Evolutionary conservation across 441 rosid species (phyloP).

Genomic region (Geranium incanum): DNA sequence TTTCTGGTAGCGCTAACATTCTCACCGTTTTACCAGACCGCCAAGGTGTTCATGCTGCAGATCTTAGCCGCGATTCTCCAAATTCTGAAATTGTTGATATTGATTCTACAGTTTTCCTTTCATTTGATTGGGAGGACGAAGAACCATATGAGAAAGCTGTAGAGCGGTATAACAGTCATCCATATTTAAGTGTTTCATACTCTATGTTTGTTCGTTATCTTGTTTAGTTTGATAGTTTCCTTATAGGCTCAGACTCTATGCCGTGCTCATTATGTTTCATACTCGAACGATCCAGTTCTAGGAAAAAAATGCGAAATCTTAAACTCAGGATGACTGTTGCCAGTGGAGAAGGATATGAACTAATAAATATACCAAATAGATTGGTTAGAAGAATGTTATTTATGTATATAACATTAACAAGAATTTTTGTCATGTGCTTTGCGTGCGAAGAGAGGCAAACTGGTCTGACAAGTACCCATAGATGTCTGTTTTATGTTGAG

Average conservation of each 20-base stretch:
- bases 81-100: slow-evolving; percentile 42
- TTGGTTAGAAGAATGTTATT: background rate
- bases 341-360: slow-evolving; percentile 2
- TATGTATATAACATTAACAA: background rate
- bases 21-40: slow-evolving; percentile 37
- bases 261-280: too few species aligned
- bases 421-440: background rate
- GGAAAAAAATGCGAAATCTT: background rate
- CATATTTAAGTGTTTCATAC: slow-evolving; percentile 12
- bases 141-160: slow-evolving; percentile 88
- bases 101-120: slow-evolving; percentile 68
- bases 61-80: slow-evolving; percentile 29
- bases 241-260: background rate
- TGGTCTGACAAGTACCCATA: background rate
- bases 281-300: background rate
- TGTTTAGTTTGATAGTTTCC: slow-evolving; percentile 8
- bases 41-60: slow-evolving; percentile 41
- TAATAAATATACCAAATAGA: background rate
- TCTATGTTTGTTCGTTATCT: slow-evolving; percentile 6
- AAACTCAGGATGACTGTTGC: slow-evolving; percentile 3
- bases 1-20: slow-evolving; percentile 32
- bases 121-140: slow-evolving; percentile 93
- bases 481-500: background rate
- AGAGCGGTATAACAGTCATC: slow-evolving; percentile 45
- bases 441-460: background rate